Evolutionary conservation across 2,329 filamentous ascomycete genomes (phyloP), one percentile per base, ranked within the genome.

Genomic region (Alternaria arbusti): DNA sequence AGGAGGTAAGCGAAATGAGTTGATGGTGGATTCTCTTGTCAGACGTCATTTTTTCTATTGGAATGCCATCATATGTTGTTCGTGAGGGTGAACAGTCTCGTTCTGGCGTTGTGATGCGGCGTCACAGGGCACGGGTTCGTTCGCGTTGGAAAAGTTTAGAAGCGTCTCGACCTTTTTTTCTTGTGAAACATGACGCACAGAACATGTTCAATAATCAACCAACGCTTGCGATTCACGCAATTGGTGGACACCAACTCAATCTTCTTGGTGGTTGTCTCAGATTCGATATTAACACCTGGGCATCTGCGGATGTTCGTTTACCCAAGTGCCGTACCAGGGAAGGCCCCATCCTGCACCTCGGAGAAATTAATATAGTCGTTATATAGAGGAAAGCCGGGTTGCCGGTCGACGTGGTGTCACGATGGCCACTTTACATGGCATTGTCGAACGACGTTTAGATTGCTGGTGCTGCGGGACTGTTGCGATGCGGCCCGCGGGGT

Each of bases 201-300:
- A 36, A 59, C 25, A 46, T 40, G 40, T 56, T 40, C 36, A 40
- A 40, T 40, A 40, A 40, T 40, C 51, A 58, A 54, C 17, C 15
- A 5, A 12, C 47, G 7, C 44, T 57, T 58, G 32, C 47, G 17
- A 13, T 26, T 32, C 36, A 46, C 30, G 44, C 36, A 40, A 71
- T 74, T 76, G 72, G 71, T 69, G 72, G 68, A 73, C 50, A 66
- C 61, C 49, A 10, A 6, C n/a, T 6, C 13, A 44, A 40, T 40
- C 2, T 43, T 36, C 59, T 60, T 68, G 52, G 66, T 45, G 56
- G 44, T 40, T 28, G 72, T 71, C 59, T 68, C 65, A 65, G 43
- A 46, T 61, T 43, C 63, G 56, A 60, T 54, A 69, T 65, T 59
- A 20, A 20, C 67, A 36, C 8, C 23, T 40, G 36, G 36, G 15